A percentile compares a stretch with the other conserved stretches of the same genome.
Conservation (phyloP, 2,329 filamentous ascomycete genomes). For the Thielaviopsis musarum region DNA sequence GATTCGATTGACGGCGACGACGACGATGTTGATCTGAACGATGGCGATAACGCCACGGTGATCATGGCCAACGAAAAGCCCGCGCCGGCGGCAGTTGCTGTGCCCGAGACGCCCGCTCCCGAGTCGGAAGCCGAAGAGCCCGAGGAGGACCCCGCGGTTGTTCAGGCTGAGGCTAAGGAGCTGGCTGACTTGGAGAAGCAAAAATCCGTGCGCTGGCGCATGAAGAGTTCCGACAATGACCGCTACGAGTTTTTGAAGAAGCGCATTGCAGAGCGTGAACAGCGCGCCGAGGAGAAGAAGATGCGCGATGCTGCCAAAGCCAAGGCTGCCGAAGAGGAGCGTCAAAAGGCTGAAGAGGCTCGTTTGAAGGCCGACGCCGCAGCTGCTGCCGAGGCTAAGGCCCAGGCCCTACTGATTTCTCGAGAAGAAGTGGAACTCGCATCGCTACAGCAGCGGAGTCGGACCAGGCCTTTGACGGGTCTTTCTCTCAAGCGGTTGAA, state of each 20-base stretch:
- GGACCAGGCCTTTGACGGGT: not conserved
- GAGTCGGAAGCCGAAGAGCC: not conserved
- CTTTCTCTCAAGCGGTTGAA: not conserved
- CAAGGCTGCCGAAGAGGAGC: slow-evolving; percentile 1
- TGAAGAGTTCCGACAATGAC: not conserved
- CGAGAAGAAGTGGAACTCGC: slow-evolving; percentile 5
- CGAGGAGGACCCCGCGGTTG: slow-evolving; percentile 8
- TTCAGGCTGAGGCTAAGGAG: slow-evolving; percentile 5
- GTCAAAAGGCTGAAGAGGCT: not conserved
- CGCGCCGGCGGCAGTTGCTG: not conserved
- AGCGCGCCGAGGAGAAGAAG: slow-evolving; percentile 3
- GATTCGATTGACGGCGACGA: slow-evolving; percentile 2
- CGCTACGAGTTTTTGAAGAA: slow-evolving; percentile 4
- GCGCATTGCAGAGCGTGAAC: not conserved
- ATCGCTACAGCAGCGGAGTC: not conserved
- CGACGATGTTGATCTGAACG: slow-evolving; percentile 8
- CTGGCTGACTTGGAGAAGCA: slow-evolving; percentile 5
- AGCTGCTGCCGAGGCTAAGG: not conserved
- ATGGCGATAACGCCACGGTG: slow-evolving; percentile 11
- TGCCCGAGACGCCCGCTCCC: not conserved
- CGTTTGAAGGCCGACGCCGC: slow-evolving; percentile 1
- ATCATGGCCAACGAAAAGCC: slow-evolving; percentile 10
- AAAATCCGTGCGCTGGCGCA: not conserved
- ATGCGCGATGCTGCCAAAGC: slow-evolving; percentile 2
- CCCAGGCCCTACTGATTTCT: not conserved